These are phyloP conservation scores for Pseudogymnoascus sp. DNA, from an alignment of 2,329 filamentous ascomycete species.

Conservation along the genomic window DNA sequence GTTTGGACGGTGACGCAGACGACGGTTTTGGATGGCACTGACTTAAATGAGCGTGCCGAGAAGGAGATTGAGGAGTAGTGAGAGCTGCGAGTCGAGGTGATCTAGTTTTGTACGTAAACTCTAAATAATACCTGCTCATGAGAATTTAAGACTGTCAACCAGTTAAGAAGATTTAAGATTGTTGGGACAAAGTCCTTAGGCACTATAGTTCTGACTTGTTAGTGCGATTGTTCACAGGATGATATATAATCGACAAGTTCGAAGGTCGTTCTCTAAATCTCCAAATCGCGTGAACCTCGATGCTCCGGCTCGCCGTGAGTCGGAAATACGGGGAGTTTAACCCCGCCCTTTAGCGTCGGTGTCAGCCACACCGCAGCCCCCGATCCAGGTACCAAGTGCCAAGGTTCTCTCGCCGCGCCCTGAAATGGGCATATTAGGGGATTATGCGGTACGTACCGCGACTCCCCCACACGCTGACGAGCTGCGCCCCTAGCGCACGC, in stretches of 20 bases:
- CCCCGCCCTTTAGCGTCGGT: neutral
- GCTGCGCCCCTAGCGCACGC: neutral
- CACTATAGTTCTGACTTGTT: no score
- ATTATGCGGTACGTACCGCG: neutral
- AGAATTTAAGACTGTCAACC: neutral
- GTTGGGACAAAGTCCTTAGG: no score
- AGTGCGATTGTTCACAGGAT: no score
- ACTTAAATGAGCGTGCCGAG: neutral
- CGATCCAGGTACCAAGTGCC: neutral
- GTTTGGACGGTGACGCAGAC: slow-evolving; percentile 35
- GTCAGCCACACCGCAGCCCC: neutral
- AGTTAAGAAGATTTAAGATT: no score
- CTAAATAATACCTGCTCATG: neutral
- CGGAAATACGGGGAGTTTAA: neutral
- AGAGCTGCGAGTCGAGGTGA: neutral
- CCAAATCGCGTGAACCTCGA: no score
- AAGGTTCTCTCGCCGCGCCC: neutral
- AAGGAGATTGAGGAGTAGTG: neutral
- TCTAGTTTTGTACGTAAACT: neutral
- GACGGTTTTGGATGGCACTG: slow-evolving; percentile 13
- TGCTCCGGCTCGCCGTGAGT: neutral
- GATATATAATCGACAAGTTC: no score
- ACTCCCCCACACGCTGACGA: neutral
- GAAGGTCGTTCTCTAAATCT: no score
- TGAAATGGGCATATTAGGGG: neutral